Evolutionary conservation across 2,329 filamentous ascomycete species (phyloP), one percentile per base, ranked within the genome.

Genomic region (Gyromitra esculenta): DNA sequence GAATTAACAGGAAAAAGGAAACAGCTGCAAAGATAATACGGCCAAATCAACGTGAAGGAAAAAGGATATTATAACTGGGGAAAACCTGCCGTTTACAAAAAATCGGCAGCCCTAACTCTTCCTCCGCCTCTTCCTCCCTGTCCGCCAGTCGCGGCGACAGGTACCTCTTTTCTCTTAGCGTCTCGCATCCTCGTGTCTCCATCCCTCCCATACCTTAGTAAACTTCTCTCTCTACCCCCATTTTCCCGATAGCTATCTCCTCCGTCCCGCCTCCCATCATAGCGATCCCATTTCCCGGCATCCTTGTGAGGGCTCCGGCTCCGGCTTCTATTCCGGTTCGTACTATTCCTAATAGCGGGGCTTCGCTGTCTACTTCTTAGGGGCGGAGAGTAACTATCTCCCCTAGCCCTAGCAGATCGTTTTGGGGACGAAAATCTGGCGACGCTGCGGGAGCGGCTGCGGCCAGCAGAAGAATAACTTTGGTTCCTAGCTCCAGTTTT

Each of bases 391-490:
- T 71, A 67, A 31, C 66, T 59, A 15, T 50, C 50, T 63, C 59
- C 56, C 39, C 66, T 62, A 18, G 13, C 21, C 39, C 59, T 70
- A 8, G 48, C 18, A 11, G 43, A 31, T 8, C 60, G 64, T 70
- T 69, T 75, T 2, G 50, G 70, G 5, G 75, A 65, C n/a, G 57
- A 66, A 2, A 57, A 65, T 59, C 74, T 64, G 56, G 73, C 15
- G 59, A 77, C 41, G 18, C 11, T 66, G 21, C 59, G 67, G 21
- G 72, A 73, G 11, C 43, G 48, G n/a, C 50, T 82, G 1, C 80
- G 78, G 60, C 81, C 82, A 37, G 79, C 78, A 11, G 82, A 83
- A 4, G 80, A 82, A 43, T 82, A 81, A 37, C 82, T 81, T 63
- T 79, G 82, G 35, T 81, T 81, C 73, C 81, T 83, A 81, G 31